phyloP scores from a whole-genome alignment of 352 stramenopile genomes.

The Phytophthora pini region DNA sequence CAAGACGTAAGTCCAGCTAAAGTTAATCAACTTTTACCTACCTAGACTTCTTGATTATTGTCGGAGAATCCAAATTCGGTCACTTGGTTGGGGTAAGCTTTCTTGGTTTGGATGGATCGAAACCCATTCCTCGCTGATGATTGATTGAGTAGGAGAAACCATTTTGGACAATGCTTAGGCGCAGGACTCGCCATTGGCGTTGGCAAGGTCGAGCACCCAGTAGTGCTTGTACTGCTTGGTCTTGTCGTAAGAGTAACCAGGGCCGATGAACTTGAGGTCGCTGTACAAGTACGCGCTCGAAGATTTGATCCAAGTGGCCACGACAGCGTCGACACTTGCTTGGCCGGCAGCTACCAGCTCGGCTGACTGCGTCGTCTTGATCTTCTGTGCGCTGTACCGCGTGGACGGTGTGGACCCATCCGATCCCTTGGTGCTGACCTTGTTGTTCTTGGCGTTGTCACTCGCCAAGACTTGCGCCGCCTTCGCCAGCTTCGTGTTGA shows the following conservation, averaged over 20 bases:
- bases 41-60: too few species aligned
- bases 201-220: slow-evolving; percentile 40
- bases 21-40: too few species aligned
- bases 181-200: slow-evolving; percentile 18
- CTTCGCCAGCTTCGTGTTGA: slow-evolving; percentile 45
- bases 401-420: slow-evolving; percentile 34
- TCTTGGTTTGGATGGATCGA: too few species aligned
- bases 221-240: slow-evolving; percentile 42
- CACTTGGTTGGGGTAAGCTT: too few species aligned
- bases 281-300: slow-evolving; percentile 38
- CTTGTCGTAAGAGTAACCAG: slow-evolving; percentile 39
- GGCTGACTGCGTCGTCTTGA: slow-evolving; percentile 15
- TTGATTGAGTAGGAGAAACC: too few species aligned
- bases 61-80: too few species aligned
- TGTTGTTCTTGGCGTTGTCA: slow-evolving; percentile 32
- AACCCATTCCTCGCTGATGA: too few species aligned
- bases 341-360: slow-evolving; percentile 55
- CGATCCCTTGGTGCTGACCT: slow-evolving; percentile 25
- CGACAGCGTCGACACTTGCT: slow-evolving; percentile 31
- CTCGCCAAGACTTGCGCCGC: slow-evolving; percentile 29
- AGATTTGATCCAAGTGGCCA: slow-evolving; percentile 49
- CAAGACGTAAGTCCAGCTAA: too few species aligned
- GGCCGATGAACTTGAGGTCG: slow-evolving; percentile 35
- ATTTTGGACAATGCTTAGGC: slow-evolving; percentile 6
- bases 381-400: slow-evolving; percentile 24